Percentiles rank a stretch among this genome's conserved stretches.
Conservation (phyloP, 108 stramenopile genomes). For the Nannochloropsis oceanica region DNA sequence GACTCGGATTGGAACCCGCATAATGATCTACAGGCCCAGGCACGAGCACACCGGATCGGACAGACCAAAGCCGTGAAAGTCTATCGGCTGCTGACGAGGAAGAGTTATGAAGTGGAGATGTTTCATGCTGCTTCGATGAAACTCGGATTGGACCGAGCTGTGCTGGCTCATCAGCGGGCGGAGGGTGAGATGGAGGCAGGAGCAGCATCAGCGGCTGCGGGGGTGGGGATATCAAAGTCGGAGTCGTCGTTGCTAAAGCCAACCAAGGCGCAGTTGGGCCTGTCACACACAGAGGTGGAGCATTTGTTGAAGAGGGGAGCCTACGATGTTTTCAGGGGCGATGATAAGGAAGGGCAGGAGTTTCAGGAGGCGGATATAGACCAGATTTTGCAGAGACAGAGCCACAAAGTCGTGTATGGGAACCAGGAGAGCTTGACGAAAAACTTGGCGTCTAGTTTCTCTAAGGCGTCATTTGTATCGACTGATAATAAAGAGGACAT, state of each 20-base stretch:
- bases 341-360: constrained; percentile 38
- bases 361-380: constrained; percentile 44
- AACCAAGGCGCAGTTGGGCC: neutral
- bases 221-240: neutral
- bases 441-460: constrained; percentile 22
- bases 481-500: constrained; percentile 36
- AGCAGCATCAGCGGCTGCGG: constrained; percentile 8
- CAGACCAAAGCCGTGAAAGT: constrained; percentile 83
- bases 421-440: neutral
- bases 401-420: constrained; percentile 29
- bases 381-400: constrained; percentile 35
- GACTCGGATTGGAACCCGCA: constrained; percentile 94
- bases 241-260: neutral
- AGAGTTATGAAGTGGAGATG: constrained; percentile 96
- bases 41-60: constrained; percentile 92
- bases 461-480: constrained; percentile 48
- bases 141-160: constrained; percentile 94
- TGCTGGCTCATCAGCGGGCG: constrained; percentile 48
- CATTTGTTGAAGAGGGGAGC: constrained; percentile 44
- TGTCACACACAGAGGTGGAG: constrained; percentile 35
- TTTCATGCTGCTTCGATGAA: constrained; percentile 90
- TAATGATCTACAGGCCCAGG: constrained; percentile 81
- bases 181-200: constrained; percentile 3
- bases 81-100: constrained; percentile 82
- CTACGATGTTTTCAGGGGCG: constrained; percentile 45